phyloP scores from a whole-genome alignment of 371 early-diverging fungal genomes.

The Lichtheimia hyalospora region DNA sequence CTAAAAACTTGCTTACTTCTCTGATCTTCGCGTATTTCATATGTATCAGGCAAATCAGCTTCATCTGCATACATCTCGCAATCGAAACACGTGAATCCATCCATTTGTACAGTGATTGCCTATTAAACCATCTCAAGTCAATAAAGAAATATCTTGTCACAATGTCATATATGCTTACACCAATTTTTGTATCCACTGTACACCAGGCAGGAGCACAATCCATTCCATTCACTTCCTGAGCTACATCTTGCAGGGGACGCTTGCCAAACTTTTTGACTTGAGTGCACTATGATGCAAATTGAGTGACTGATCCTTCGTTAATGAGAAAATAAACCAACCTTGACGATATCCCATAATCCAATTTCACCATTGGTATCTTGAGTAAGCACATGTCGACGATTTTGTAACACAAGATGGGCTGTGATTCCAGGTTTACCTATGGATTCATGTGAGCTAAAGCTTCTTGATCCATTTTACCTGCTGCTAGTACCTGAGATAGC shows the following conservation, averaged over 20 bases:
- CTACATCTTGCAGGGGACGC: constrained; percentile 60
- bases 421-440: constrained; percentile 68
- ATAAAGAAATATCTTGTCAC: not conserved
- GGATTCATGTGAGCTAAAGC: not conserved
- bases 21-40: constrained; percentile 66
- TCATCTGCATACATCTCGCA: constrained; percentile 86
- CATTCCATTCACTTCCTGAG: constrained; percentile 62
- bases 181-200: constrained; percentile 85
- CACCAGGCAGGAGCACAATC: constrained; percentile 93
- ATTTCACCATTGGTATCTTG: constrained; percentile 82
- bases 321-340: constrained; percentile 30
- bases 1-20: constrained; percentile 47
- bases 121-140: constrained; percentile 12
- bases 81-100: constrained; percentile 79
- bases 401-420: constrained; percentile 71
- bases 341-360: constrained; percentile 89
- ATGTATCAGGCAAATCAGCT: constrained; percentile 45
- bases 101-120: constrained; percentile 84
- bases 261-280: constrained; percentile 60
- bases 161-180: constrained; percentile 44
- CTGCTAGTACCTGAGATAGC: constrained; percentile 31
- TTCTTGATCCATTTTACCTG: not conserved
- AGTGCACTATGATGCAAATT: constrained; percentile 40
- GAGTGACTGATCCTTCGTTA: not conserved
- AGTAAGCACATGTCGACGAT: constrained; percentile 86